Percentiles rank a stretch among this genome's conserved stretches.
Conservation (phyloP, 768 basidiomycete genomes). For the Mycena rebaudengoi region DNA sequence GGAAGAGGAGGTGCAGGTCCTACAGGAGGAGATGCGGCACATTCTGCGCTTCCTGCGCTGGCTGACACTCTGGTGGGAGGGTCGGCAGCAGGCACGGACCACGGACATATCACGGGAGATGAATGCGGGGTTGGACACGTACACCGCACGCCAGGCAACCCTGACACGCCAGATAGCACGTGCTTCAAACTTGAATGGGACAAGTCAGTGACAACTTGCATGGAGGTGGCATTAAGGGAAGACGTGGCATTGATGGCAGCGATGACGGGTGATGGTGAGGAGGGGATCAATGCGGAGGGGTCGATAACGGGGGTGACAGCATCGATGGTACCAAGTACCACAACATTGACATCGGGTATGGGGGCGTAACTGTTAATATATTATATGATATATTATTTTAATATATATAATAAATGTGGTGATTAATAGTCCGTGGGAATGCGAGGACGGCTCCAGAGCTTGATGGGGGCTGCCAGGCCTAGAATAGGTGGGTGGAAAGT, state of each 20-base stretch:
- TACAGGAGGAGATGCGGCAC: slow-evolving; percentile 30
- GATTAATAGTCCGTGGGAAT: too few species aligned
- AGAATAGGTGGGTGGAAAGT: too few species aligned
- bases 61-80: slow-evolving; percentile 4
- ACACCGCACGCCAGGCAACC: neutral
- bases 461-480: too few species aligned
- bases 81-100: neutral
- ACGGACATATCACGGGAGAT: neutral
- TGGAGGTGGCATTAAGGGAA: neutral
- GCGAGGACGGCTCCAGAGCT: too few species aligned
- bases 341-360: too few species aligned
- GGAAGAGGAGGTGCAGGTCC: slow-evolving; percentile 31
- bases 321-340: neutral
- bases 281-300: too few species aligned
- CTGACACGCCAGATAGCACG: neutral
- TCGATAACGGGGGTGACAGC: too few species aligned
- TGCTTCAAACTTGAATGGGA: neutral
- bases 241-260: neutral
- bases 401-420: too few species aligned
- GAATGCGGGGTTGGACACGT: neutral
- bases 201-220: neutral
- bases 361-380: too few species aligned
- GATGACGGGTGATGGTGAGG: neutral
- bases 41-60: slow-evolving; percentile 6
- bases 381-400: too few species aligned